phyloP scores from a whole-genome alignment of 1,139 yeast genomes.

The Taphrina communis region DNA sequence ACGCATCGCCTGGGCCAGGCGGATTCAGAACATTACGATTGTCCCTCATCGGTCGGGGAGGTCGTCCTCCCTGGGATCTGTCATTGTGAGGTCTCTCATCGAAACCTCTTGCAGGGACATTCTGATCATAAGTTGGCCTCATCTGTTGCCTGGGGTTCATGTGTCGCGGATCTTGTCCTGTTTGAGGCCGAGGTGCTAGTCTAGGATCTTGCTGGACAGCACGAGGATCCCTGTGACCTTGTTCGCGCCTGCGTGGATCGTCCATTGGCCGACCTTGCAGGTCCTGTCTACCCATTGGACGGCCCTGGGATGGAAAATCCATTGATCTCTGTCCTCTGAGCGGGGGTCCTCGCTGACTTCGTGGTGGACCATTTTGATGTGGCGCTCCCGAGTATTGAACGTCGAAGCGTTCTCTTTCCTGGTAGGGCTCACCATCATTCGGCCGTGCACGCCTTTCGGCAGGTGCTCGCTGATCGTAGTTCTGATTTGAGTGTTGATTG shows the following conservation, averaged over 20 bases:
- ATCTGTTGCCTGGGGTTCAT: constrained; percentile 1
- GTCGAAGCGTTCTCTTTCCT: constrained; percentile 9
- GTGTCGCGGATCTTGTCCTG: constrained; percentile 6
- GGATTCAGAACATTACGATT: background rate
- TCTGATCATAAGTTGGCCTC: background rate
- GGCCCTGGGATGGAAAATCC: constrained; percentile 11
- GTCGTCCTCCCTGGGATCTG: constrained; percentile 7
- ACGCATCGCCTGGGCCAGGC: background rate
- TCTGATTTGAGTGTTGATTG: background rate
- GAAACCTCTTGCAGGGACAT: background rate
- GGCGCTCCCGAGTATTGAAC: background rate
- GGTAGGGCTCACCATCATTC: constrained; percentile 1
- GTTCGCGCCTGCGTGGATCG: constrained; percentile 3
- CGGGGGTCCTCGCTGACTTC: constrained; percentile 11
- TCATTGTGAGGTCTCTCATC: background rate
- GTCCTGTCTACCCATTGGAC: background rate
- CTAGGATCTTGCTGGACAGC: constrained; percentile 23
- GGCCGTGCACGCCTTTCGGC: background rate
- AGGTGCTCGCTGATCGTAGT: constrained; percentile 2
- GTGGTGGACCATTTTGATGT: constrained; percentile 6
- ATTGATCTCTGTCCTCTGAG: constrained; percentile 16
- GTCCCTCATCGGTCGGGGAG: background rate
- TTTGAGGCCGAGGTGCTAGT: constrained; percentile 15
- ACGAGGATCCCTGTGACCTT: constrained; percentile 7
- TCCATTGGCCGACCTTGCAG: background rate